Conservation (phyloP, 2,329 filamentous ascomycete genomes). For the Lachnum nothofagi region DNA sequence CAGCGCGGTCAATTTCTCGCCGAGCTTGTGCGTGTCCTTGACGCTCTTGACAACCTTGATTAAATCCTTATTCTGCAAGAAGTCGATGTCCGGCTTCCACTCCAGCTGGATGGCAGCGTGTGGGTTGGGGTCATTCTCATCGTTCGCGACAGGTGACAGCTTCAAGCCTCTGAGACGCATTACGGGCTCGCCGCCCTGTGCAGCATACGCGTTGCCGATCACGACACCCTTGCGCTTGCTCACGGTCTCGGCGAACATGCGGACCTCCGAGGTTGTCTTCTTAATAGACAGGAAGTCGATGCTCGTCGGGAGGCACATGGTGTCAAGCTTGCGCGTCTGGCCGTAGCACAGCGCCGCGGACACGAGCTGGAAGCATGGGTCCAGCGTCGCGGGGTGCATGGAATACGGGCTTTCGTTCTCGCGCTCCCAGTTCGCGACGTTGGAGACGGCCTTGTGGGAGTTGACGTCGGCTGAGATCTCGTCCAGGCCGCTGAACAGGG, state of each 20-base stretch:
- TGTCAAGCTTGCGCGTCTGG: constrained; percentile 7
- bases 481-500: constrained; percentile 21
- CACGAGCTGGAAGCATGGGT: constrained; percentile 13
- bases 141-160: constrained; percentile 8
- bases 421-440: neutral
- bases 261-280: neutral
- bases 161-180: constrained; percentile 2
- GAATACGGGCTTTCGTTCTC: constrained; percentile 8
- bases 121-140: constrained; percentile 1
- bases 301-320: constrained; percentile 15
- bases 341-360: constrained; percentile 13
- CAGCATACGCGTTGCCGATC: constrained; percentile 3
- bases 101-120: constrained; percentile 15
- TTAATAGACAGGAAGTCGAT: constrained; percentile 13
- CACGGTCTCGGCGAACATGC: constrained; percentile 1
- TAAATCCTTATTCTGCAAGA: constrained; percentile 9
- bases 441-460: neutral
- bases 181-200: neutral
- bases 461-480: constrained; percentile 7
- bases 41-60: constrained; percentile 6
- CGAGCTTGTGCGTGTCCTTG: constrained; percentile 2
- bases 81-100: constrained; percentile 19
- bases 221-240: neutral
- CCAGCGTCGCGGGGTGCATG: constrained; percentile 17
- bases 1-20: constrained; percentile 15